phyloP scores from a whole-genome alignment of 495 filamentous ascomycete genomes.

The Bombardia bombarda region DNA sequence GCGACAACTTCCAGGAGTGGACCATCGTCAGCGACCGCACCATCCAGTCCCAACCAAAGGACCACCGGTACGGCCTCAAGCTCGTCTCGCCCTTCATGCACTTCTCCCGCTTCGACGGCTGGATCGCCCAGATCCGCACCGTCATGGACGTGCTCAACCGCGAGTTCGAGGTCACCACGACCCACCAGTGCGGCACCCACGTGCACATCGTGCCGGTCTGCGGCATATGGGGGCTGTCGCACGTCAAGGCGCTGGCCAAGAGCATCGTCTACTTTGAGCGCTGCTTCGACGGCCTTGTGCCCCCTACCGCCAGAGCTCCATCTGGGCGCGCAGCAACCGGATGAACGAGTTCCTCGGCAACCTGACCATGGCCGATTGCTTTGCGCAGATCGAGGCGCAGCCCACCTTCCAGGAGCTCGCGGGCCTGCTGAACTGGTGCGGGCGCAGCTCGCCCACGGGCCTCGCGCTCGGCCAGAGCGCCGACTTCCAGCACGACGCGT shows the following conservation, averaged over 20 bases:
- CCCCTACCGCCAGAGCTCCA: conserved; percentile 15
- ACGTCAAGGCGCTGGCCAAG: conserved; percentile 17
- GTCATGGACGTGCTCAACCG: conserved; percentile 15
- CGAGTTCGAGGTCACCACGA: conserved; percentile 19
- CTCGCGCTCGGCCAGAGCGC: conserved; percentile 5
- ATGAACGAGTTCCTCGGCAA: conserved; percentile 14
- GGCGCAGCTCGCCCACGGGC: conserved; percentile 13
- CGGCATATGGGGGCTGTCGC: conserved; percentile 14
- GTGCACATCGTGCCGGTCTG: conserved; percentile 17
- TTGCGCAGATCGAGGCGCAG: conserved; percentile 9
- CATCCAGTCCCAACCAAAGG: conserved; percentile 11
- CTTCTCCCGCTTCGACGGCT: conserved; percentile 13
- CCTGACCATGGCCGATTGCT: conserved; percentile 8
- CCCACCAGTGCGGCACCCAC: conserved; percentile 20
- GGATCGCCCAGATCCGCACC: conserved; percentile 10
- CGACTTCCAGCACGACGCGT: conserved; percentile 16
- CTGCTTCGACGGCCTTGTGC: conserved; percentile 23
- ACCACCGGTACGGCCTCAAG: conserved; percentile 21
- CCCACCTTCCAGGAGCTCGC: conserved; percentile 3
- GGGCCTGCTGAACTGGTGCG: conserved; percentile 21
- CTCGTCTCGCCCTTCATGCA: conserved; percentile 20
- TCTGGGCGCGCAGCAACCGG: conserved; percentile 25
- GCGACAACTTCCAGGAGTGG: conserved; percentile 12
- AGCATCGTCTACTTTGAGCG: conserved; percentile 22
- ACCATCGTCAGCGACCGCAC: conserved; percentile 14